These are phyloP conservation scores for Chytriomyces confervae DNA, from an alignment of 192 early-diverging fungal species.

Conservation along the genomic window DNA sequence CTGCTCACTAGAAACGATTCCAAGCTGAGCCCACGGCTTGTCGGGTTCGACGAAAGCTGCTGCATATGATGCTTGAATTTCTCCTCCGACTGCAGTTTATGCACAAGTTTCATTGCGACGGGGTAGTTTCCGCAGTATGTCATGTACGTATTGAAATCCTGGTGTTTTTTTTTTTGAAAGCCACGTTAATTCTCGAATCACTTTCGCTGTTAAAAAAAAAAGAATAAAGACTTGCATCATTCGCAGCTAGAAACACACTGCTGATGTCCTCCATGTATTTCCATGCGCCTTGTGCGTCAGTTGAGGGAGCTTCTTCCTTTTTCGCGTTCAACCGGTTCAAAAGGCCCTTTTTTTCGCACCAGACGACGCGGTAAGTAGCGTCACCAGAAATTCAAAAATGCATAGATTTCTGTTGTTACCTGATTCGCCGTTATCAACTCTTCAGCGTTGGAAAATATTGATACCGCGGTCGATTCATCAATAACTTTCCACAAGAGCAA, in stretches of 20 bases:
- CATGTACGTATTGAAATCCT: constrained; percentile 48
- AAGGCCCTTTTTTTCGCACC: constrained; percentile 40
- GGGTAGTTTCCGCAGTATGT: constrained; percentile 61
- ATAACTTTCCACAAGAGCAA: constrained; percentile 48
- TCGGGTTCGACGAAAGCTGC: constrained; percentile 46
- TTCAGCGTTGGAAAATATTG: constrained; percentile 60
- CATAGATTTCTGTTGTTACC: constrained; percentile 10
- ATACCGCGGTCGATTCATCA: constrained; percentile 48
- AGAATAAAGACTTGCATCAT: constrained; percentile 1
- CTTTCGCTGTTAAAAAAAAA: neutral
- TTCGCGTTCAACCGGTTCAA: constrained; percentile 44
- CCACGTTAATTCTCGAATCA: neutral
- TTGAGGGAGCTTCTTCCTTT: constrained; percentile 50
- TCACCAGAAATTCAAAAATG: neutral
- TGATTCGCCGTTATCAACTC: constrained; percentile 56
- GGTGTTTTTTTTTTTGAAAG: neutral
- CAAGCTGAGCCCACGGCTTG: constrained; percentile 57
- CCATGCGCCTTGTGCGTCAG: constrained; percentile 47
- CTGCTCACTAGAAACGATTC: constrained; percentile 60
- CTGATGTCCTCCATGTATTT: neutral
- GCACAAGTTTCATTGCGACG: constrained; percentile 57
- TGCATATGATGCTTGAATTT: constrained; percentile 49
- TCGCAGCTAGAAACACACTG: neutral
- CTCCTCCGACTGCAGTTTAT: constrained; percentile 38
- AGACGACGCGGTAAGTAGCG: neutral